Conservation (phyloP, 176 grass and related monocot species). For the Hyparrhenia diplandra region DNA sequence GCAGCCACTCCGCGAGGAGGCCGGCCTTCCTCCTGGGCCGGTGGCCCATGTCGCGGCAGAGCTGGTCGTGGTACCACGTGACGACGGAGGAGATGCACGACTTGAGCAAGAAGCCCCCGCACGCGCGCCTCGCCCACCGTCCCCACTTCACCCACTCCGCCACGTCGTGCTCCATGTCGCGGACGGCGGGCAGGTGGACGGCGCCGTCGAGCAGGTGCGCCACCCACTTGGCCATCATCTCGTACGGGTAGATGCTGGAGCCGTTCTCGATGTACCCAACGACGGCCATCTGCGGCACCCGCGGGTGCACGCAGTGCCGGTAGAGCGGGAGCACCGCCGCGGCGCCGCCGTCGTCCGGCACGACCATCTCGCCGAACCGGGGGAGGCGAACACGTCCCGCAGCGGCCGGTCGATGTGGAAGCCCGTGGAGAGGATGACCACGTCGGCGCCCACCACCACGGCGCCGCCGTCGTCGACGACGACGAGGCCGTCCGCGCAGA, state of each 20-base stretch:
- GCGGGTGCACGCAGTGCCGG: slow-evolving; percentile 51
- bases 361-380: slow-evolving; percentile 18
- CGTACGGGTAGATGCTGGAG: slow-evolving; percentile 27
- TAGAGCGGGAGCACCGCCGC: slow-evolving; percentile 4
- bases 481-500: slow-evolving; percentile 33
- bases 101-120: slow-evolving; percentile 6
- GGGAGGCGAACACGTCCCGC: slow-evolving; percentile 25
- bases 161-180: slow-evolving; percentile 34
- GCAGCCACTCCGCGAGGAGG: slow-evolving; percentile 35
- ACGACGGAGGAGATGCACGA: slow-evolving; percentile 27
- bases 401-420: slow-evolving; percentile 45
- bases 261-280: slow-evolving; percentile 41
- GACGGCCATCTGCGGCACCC: slow-evolving; percentile 45
- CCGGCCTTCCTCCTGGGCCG: slow-evolving; percentile 33
- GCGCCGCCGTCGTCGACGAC: neutral
- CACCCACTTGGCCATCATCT: slow-evolving; percentile 55
- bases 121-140: neutral
- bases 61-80: slow-evolving; percentile 51
- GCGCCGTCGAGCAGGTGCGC: slow-evolving; percentile 43
- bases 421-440: slow-evolving; percentile 53
- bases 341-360: neutral
- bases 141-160: slow-evolving; percentile 42
- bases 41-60: slow-evolving; percentile 52
- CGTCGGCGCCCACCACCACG: slow-evolving; percentile 16
- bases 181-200: slow-evolving; percentile 26